A percentile compares a stretch with the other conserved stretches of the same genome.
Conservation (phyloP, 2,329 filamentous ascomycete genomes). For the Cercospora sp. region DNA sequence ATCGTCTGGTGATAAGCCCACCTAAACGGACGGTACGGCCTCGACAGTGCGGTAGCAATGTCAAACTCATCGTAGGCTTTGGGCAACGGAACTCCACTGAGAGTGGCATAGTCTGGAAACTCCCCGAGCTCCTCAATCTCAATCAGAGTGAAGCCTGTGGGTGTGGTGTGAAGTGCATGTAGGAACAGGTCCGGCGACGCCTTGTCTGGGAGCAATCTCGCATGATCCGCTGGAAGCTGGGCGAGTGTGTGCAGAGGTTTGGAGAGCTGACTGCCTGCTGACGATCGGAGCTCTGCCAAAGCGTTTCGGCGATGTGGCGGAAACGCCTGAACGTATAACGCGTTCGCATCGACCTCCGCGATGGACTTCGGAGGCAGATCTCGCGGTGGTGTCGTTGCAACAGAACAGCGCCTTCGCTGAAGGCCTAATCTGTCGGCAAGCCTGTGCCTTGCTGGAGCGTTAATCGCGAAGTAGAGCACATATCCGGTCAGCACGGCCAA, state of each 20-base stretch:
- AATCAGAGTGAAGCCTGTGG: slow-evolving; percentile 67
- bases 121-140: slow-evolving; percentile 71
- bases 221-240: slow-evolving; percentile 23
- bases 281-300: neutral
- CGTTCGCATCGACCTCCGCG: neutral
- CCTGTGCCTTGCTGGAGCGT: neutral
- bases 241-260: neutral
- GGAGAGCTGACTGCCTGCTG: neutral
- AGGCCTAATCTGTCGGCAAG: neutral
- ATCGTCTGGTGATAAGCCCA: slow-evolving; percentile 90
- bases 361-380: neutral
- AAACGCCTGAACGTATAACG: neutral
- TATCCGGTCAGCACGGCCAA: neutral
- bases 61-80: slow-evolving; percentile 64
- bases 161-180: slow-evolving; percentile 45
- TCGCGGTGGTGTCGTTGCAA: neutral
- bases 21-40: slow-evolving; percentile 78
- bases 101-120: slow-evolving; percentile 74
- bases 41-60: slow-evolving; percentile 65
- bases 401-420: neutral
- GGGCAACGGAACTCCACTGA: slow-evolving; percentile 75
- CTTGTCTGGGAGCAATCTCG: slow-evolving; percentile 30
- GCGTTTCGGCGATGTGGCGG: neutral
- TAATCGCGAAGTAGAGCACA: neutral
- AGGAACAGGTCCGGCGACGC: slow-evolving; percentile 26